Conservation (phyloP, 2,329 filamentous ascomycete species). For the Fusarium oxysporum region DNA sequence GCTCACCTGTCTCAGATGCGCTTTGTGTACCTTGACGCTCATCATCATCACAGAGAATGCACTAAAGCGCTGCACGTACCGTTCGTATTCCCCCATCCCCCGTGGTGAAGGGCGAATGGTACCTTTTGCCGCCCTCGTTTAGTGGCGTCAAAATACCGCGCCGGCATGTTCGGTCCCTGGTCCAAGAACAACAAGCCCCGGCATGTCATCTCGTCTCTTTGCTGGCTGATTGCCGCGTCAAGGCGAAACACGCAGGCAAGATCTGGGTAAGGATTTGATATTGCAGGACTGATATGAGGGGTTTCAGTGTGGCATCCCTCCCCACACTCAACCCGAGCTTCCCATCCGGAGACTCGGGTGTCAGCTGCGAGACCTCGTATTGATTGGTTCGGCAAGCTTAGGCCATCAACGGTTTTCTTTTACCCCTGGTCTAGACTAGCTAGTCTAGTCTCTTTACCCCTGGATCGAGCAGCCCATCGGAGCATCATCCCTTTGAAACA, state of each 20-base stretch:
- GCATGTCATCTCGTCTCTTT: constrained; percentile 39
- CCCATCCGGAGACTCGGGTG: constrained; percentile 22
- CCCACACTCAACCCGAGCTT: constrained; percentile 18
- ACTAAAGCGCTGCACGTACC: background rate
- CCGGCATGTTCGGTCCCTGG: background rate
- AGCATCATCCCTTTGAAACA: constrained; percentile 31
- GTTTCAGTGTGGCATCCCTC: constrained; percentile 38
- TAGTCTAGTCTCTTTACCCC: constrained; percentile 7
- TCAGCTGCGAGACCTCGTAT: background rate
- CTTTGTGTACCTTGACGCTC: constrained; percentile 6
- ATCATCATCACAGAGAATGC: background rate
- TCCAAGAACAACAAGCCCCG: background rate
- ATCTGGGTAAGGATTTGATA: constrained; percentile 15
- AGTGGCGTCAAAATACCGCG: constrained; percentile 20
- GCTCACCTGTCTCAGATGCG: constrained; percentile 1
- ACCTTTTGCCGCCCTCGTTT: background rate
- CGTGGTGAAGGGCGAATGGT: background rate
- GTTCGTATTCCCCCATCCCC: background rate
- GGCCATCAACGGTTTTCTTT: constrained; percentile 25
- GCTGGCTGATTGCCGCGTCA: constrained; percentile 5
- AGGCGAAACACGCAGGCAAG: constrained; percentile 27
- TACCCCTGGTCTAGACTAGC: constrained; percentile 26
- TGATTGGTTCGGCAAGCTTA: constrained; percentile 22
- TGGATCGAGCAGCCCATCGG: constrained; percentile 19
- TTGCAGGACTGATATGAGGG: constrained; percentile 26